Conservation (phyloP, 225 moss, liverwort and hornwort genomes). For the Climacium dendroides region DNA sequence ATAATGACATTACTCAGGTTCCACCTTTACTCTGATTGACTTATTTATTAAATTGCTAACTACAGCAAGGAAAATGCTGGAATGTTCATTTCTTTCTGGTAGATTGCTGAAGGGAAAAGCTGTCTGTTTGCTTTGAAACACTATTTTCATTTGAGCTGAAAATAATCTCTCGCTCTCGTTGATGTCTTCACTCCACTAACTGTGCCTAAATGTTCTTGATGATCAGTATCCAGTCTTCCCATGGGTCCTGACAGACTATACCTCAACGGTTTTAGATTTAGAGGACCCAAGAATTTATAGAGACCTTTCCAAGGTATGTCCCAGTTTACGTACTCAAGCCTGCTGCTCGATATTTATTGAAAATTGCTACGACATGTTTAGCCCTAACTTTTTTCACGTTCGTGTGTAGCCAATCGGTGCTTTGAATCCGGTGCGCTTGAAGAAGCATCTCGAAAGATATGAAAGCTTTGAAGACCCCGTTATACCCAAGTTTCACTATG, state of each 20-base stretch:
- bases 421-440: constrained; percentile 59
- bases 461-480: constrained; percentile 77
- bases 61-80: background rate
- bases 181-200: background rate
- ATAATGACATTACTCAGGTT: constrained; percentile 95
- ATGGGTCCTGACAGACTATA: constrained; percentile 87
- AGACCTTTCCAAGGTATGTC: constrained; percentile 85
- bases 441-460: constrained; percentile 73
- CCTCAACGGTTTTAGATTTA: constrained; percentile 65
- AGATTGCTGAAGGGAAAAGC: background rate
- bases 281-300: constrained; percentile 67
- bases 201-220: background rate
- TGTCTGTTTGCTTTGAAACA: background rate
- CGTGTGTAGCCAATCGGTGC: constrained; percentile 81
- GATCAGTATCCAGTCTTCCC: constrained; percentile 95
- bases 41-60: background rate
- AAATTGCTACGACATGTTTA: background rate
- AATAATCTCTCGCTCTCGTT: background rate
- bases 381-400: background rate
- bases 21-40: background rate
- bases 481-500: constrained; percentile 92
- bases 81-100: background rate
- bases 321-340: background rate
- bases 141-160: background rate
- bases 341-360: background rate